phyloP scores from a whole-genome alignment of 805 yeast species.

The Diddensiella caesifluorescens region DNA sequence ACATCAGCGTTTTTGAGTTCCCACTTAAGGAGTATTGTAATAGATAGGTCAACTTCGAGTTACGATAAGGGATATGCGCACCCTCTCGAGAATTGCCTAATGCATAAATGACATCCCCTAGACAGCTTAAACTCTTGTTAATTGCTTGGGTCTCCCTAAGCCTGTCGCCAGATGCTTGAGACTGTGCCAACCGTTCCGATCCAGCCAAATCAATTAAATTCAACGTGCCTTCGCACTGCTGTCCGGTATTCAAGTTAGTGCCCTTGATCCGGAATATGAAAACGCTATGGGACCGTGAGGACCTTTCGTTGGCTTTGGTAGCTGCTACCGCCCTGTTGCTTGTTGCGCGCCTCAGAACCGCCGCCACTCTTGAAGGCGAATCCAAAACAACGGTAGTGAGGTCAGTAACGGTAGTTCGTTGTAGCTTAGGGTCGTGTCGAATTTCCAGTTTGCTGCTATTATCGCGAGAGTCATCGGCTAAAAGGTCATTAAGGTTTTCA shows the following conservation, averaged over 20 bases:
- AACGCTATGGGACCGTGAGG: slow-evolving; percentile 89
- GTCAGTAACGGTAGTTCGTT: slow-evolving; percentile 58
- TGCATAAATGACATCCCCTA: slow-evolving; percentile 85
- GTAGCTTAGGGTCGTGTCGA: slow-evolving; percentile 53
- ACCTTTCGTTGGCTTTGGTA: slow-evolving; percentile 73
- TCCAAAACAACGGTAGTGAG: slow-evolving; percentile 45
- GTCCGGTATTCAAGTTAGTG: slow-evolving; percentile 43
- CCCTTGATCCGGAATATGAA: slow-evolving; percentile 64
- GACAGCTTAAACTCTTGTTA: slow-evolving; percentile 77
- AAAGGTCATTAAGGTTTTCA: slow-evolving; percentile 68
- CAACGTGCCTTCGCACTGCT: slow-evolving; percentile 50
- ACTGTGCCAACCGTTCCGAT: slow-evolving; percentile 72
- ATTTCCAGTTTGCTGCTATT: slow-evolving; percentile 51
- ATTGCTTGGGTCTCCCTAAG: slow-evolving; percentile 83
- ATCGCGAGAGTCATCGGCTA: slow-evolving; percentile 23
- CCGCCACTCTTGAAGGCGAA: slow-evolving; percentile 44
- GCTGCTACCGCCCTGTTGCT: slow-evolving; percentile 70
- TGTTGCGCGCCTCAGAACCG: slow-evolving; percentile 49
- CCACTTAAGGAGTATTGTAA: slow-evolving; percentile 82
- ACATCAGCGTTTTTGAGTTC: slow-evolving; percentile 84
- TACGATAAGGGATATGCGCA: slow-evolving; percentile 59
- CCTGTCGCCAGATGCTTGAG: slow-evolving; percentile 76
- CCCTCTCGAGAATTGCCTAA: slow-evolving; percentile 39
- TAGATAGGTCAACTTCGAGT: slow-evolving; percentile 73
- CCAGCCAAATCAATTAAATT: slow-evolving; percentile 93